Evolutionary conservation across 768 basidiomycete species (phyloP), one percentile per base, ranked within the genome.

Genomic region (Pisolithus marmoratus): DNA sequence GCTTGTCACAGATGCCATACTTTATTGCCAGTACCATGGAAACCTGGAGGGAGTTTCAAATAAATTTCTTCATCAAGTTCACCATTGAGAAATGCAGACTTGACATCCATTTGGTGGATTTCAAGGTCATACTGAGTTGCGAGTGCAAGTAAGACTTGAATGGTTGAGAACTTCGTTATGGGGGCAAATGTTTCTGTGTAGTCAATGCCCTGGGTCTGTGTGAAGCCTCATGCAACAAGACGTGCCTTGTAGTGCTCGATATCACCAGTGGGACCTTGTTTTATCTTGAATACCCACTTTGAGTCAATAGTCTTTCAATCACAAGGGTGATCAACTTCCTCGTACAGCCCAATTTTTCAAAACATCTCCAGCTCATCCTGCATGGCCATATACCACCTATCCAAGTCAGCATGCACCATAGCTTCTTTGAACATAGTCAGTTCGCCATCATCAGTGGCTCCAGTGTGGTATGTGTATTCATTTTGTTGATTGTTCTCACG

Each of bases 181-280:
- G 70, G 66, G 0, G 66, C 52, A 49, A 66, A 72, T 0, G 60
- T 74, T 8, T 70, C 65, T 11, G 45, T 49, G 48, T 63, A 76
- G 45, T 75, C 68, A 8, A 71, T 29, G 1, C 74, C 72, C 7
- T 62, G 64, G 6, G 55, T 42, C 41, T 70, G 68, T 1, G 49
- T 56, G 52, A 54, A 70, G 0, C 76, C 70, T 50, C 72, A 59
- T 0, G 70, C 70, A 2, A 76, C 72, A 1, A 78, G 60, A 2
- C 67, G 54, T 1, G 68, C 74, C 57, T 78, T 76, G 64, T 69
- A 66, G 0, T 60, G 48, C 0, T 52, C 50, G 15, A 75, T 60
- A 0, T 58, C 45, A 19, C 74, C 73, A 5, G 56, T 51, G 0
- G 49, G 52, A 8, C 40, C 38, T 14, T 8, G 15, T 40, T 49